Conservation (phyloP, 768 basidiomycete genomes). For the Tubosaeta brunneosetosa region DNA sequence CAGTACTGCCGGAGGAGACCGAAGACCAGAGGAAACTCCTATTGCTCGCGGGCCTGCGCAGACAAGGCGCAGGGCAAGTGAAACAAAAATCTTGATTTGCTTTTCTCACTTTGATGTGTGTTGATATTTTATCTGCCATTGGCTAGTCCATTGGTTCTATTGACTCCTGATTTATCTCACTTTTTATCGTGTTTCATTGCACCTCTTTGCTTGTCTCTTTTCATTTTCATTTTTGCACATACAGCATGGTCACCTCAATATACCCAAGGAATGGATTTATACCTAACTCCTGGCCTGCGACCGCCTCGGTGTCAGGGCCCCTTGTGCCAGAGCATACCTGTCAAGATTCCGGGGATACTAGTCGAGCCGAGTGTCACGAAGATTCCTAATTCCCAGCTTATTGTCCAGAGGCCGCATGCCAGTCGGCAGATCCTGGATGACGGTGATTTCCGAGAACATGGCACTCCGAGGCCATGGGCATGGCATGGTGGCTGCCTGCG, state of each 20-base stretch:
- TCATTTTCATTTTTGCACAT: not conserved
- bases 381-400: no score
- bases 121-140: not conserved
- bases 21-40: constrained; percentile 12
- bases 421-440: no score
- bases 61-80: constrained; percentile 15
- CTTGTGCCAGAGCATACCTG: no score
- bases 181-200: constrained; percentile 1
- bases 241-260: constrained; percentile 26
- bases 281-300: constrained; percentile 36
- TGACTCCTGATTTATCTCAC: not conserved
- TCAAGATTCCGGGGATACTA: not conserved
- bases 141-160: constrained; percentile 3
- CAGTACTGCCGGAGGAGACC: constrained; percentile 23
- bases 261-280: constrained; percentile 45
- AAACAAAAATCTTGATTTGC: not conserved
- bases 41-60: constrained; percentile 27
- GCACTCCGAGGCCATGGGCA: no score
- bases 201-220: not conserved
- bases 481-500: no score
- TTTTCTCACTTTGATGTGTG: not conserved
- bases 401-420: no score
- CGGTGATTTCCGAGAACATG: no score
- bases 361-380: not conserved
- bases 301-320: not conserved